Base-by-base conservation (phyloP, 177 flowering plant species). In the Vitis hybrid region DNA sequence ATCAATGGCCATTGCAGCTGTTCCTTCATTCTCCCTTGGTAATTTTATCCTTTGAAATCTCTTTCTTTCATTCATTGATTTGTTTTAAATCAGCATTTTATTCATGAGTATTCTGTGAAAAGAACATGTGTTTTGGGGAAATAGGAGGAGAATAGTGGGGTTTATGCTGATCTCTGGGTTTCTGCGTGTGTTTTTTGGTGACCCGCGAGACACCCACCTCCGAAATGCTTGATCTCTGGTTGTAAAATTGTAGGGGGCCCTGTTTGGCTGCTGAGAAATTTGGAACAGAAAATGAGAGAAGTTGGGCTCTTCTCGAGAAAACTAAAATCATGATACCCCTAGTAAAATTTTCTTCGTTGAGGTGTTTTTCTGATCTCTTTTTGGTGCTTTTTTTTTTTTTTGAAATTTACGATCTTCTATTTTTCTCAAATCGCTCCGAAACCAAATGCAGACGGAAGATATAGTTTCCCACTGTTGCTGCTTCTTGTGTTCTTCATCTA, bases 1-100 rank as follows among this genome's bases (percentile, higher is more conserved):
- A 39, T 39, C 45, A 1, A 79, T 79, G 85, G 77, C 81, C 74
- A 76, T 82, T 66, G 74, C 81, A 3, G 75, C 73, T 51, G 79
- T 78, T 70, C 53, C 87, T 61, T 68, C 84, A 1, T 64, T 79
- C 63, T 67, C 82, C 50, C 61, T 79, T 61, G 79, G 88, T 82
- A 82, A 71, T 50, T 53, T 34, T 11, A 19, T 11, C 53, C 31
- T 14, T 39, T 49, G 13, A 59, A 39, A 26, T 12, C 11, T 22
- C 50, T 14, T 11, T 29, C 13, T 39, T 6, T 31, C 10, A 16
- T 3, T 6, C 15, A 8, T 18, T 18, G 1, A 52, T 51, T 64
- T 3, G n/a, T 48, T 39, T 39, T 5, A 39, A 39, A 39, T 39
- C 45, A 6, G 45, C 45, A 39, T 39, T 39, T 26, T 0, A 39